Conservation (phyloP, 2,329 filamentous ascomycete genomes). For the Metarhizium humberi region DNA sequence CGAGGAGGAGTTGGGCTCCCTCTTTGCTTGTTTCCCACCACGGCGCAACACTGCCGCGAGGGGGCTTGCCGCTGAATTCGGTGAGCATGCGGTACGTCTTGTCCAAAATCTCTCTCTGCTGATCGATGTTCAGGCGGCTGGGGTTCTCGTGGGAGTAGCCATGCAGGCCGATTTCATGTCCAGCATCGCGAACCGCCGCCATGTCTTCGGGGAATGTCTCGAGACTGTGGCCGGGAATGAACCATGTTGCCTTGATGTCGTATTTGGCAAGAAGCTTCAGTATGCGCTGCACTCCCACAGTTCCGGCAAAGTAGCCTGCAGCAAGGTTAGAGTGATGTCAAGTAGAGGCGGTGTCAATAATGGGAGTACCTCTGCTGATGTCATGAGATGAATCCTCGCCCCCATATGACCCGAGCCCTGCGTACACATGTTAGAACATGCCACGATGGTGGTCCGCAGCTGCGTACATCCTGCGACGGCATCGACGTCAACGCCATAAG, state of each 20-base stretch:
- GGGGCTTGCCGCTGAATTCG: conserved; percentile 61
- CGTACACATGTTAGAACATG: neutral
- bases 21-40: conserved; percentile 67
- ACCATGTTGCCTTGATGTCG: conserved; percentile 55
- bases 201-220: conserved; percentile 39
- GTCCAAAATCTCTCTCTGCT: conserved; percentile 66
- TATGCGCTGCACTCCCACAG: conserved; percentile 53
- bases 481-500: neutral
- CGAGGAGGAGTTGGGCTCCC: conserved; percentile 53
- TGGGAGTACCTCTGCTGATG: conserved; percentile 52
- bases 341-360: neutral
- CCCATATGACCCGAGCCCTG: conserved; percentile 63
- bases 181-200: conserved; percentile 33
- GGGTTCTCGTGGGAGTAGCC: conserved; percentile 71
- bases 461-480: neutral
- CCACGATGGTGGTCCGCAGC: neutral
- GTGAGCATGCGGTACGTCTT: conserved; percentile 65
- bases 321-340: neutral
- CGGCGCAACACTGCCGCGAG: conserved; percentile 62
- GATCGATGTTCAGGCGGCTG: conserved; percentile 60
- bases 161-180: conserved; percentile 48
- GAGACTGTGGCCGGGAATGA: conserved; percentile 38
- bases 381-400: conserved; percentile 64
- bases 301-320: conserved; percentile 57
- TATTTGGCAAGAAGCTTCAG: conserved; percentile 65